Evolutionary conservation across 2,329 filamentous ascomycete species (phyloP).

Genomic region (Polytolypa hystricis): DNA sequence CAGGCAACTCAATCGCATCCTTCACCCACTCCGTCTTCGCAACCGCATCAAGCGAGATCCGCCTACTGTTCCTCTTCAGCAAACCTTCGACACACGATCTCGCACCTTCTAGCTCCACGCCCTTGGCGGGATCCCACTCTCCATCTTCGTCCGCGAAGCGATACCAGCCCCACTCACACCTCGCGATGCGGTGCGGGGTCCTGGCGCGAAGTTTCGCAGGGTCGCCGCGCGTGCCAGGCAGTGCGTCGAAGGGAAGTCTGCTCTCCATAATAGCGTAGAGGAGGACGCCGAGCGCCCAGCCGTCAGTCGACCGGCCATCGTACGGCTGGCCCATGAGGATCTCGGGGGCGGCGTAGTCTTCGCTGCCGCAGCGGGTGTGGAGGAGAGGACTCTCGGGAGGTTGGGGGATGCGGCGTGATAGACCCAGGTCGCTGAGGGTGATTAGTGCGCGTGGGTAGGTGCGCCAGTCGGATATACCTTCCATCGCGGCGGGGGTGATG

Average conservation of each 20-base stretch:
- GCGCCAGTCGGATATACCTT: conserved; percentile 57
- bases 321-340: conserved; percentile 93
- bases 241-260: conserved; percentile 84
- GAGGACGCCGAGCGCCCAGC: conserved; percentile 88
- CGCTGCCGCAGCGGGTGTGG: conserved; percentile 87
- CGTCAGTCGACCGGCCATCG: conserved; percentile 82
- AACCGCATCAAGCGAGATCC: conserved; percentile 66
- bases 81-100: conserved; percentile 73
- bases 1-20: conserved; percentile 58
- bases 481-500: conserved; percentile 56
- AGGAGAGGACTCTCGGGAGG: conserved; percentile 70
- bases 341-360: conserved; percentile 94
- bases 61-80: conserved; percentile 67
- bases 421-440: conserved; percentile 81
- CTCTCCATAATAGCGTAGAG: conserved; percentile 89
- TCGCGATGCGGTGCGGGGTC: conserved; percentile 86
- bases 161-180: conserved; percentile 93
- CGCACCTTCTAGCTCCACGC: conserved; percentile 59
- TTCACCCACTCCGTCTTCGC: conserved; percentile 64
- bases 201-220: conserved; percentile 64
- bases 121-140: conserved; percentile 66
- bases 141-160: conserved; percentile 73
- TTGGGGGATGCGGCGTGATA: conserved; percentile 68
- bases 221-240: conserved; percentile 63
- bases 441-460: conserved; percentile 72